Conservation (phyloP, 2,329 filamentous ascomycete genomes). For the Colletotrichum incanum region DNA sequence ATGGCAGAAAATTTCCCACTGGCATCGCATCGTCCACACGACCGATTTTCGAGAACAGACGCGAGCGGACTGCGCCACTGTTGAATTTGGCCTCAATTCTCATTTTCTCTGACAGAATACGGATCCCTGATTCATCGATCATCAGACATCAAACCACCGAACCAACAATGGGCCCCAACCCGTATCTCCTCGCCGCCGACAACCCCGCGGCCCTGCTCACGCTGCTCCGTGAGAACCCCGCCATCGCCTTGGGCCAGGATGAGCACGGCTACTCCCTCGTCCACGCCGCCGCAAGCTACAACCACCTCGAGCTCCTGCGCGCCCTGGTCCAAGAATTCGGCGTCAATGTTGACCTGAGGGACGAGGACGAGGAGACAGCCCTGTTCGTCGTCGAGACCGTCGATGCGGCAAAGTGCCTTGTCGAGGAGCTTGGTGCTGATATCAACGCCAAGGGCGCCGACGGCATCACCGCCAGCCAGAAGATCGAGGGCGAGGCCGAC, state of each 20-base stretch:
- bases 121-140: background rate
- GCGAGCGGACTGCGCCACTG: slow-evolving; percentile 19
- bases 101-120: background rate
- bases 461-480: slow-evolving; percentile 85
- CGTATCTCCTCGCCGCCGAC: slow-evolving; percentile 86
- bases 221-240: slow-evolving; percentile 80
- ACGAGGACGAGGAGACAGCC: slow-evolving; percentile 95
- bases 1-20: slow-evolving; percentile 43
- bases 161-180: slow-evolving; percentile 68
- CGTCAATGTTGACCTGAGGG: slow-evolving; percentile 84
- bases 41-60: background rate
- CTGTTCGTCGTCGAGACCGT: slow-evolving; percentile 91
- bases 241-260: slow-evolving; percentile 86
- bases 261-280: slow-evolving; percentile 94
- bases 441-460: slow-evolving; percentile 77
- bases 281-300: slow-evolving; percentile 94
- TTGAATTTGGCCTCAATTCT: slow-evolving; percentile 35
- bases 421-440: slow-evolving; percentile 87
- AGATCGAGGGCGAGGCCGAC: slow-evolving; percentile 84
- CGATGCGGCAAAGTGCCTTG: slow-evolving; percentile 82
- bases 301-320: slow-evolving; percentile 85
- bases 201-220: slow-evolving; percentile 81
- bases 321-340: slow-evolving; percentile 82
- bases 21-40: background rate
- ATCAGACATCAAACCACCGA: background rate